phyloP scores from a whole-genome alignment of 768 basidiomycete species.

The Russula emetica region DNA sequence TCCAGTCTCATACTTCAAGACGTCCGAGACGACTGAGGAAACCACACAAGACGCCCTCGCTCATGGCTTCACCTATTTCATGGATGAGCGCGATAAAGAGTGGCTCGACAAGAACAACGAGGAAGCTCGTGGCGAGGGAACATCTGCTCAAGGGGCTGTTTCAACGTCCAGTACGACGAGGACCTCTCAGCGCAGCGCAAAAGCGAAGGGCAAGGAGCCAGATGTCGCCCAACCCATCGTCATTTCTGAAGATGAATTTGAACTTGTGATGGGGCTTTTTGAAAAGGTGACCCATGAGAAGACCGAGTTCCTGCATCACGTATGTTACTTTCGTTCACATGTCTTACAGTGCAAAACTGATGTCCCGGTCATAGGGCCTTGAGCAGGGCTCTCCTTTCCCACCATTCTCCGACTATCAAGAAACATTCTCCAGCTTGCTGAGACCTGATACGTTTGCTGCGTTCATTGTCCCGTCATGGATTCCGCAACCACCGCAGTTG shows the following conservation, averaged over 20 bases:
- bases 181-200: slow-evolving; percentile 54
- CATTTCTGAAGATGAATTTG: slow-evolving; percentile 89
- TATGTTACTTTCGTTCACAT: slow-evolving; percentile 40
- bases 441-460: slow-evolving; percentile 62
- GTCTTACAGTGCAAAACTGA: slow-evolving; percentile 9
- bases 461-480: slow-evolving; percentile 61
- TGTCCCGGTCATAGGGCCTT: slow-evolving; percentile 44
- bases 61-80: slow-evolving; percentile 80
- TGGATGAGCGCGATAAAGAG: slow-evolving; percentile 94
- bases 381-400: slow-evolving; percentile 68
- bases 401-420: slow-evolving; percentile 68
- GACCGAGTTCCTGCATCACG: slow-evolving; percentile 85
- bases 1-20: slow-evolving; percentile 70
- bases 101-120: slow-evolving; percentile 94
- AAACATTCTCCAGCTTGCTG: slow-evolving; percentile 57
- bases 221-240: slow-evolving; percentile 58
- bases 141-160: slow-evolving; percentile 68
- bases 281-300: slow-evolving; percentile 89
- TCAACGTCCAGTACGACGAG: slow-evolving; percentile 53
- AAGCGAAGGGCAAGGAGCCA: slow-evolving; percentile 81
- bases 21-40: slow-evolving; percentile 85
- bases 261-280: slow-evolving; percentile 90
- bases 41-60: slow-evolving; percentile 53
- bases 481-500: slow-evolving; percentile 61
- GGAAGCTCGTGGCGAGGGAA: slow-evolving; percentile 79